Evolutionary conservation across 305 asterid species (phyloP).

Genomic region (Solanum chacoense): DNA sequence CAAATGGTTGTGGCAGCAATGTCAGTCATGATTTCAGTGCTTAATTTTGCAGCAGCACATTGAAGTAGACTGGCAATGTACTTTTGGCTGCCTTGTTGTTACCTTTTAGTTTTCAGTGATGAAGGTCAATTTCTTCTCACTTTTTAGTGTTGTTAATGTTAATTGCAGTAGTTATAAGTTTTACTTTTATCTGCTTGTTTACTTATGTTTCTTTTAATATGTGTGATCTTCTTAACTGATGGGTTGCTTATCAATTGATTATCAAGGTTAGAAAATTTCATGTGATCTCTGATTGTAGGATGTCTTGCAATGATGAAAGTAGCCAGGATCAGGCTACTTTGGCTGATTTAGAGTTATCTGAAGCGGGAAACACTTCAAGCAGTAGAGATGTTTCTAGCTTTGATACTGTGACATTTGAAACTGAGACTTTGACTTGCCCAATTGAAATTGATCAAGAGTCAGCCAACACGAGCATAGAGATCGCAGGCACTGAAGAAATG

Average conservation of each 20-base stretch:
- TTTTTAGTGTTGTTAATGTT: not conserved
- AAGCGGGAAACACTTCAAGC: slow-evolving; percentile 16
- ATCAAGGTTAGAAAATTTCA: not conserved
- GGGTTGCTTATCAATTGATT: not conserved
- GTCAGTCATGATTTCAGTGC: not conserved
- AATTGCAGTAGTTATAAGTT: not conserved
- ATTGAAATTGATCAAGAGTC: slow-evolving; percentile 15
- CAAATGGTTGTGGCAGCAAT: not conserved
- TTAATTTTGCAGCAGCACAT: not conserved
- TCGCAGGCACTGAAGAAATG: not conserved
- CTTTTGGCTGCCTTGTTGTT: not conserved
- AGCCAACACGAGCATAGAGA: slow-evolving; percentile 13
- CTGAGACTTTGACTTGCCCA: slow-evolving; percentile 19
- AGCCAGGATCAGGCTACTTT: slow-evolving; percentile 16
- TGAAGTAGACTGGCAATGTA: not conserved
- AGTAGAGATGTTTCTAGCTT: slow-evolving; percentile 17
- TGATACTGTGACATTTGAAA: slow-evolving; percentile 14
- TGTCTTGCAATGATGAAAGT: not conserved
- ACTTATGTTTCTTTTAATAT: not conserved
- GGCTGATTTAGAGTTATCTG: slow-evolving; percentile 27
- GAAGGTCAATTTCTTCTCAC: not conserved
- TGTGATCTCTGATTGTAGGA: not conserved
- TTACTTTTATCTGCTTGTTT: not conserved
- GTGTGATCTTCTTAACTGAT: not conserved
- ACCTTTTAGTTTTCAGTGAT: not conserved